These are phyloP conservation scores for Lanmaoa rubissima DNA, from an alignment of 768 basidiomycete species.

Conservation along the genomic window DNA sequence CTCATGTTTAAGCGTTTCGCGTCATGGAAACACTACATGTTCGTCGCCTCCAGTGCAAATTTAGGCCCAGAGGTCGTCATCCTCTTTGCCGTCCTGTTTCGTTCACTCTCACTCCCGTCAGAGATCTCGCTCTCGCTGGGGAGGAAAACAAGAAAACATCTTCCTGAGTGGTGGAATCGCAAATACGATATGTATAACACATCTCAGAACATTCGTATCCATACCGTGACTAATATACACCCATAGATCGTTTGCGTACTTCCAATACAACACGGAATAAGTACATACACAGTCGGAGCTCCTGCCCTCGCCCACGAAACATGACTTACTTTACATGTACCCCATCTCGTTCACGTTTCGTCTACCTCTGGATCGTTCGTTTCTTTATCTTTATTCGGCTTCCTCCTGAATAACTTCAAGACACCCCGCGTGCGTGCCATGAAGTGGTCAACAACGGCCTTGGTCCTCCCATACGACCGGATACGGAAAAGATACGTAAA, in stretches of 20 bases:
- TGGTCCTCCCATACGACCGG: constrained; percentile 23
- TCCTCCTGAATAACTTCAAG: not conserved
- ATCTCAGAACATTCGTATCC: too few relatives aligned
- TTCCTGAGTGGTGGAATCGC: too few relatives aligned
- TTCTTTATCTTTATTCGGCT: not conserved
- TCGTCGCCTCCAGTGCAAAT: not conserved
- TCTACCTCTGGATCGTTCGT: not conserved
- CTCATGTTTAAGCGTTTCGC: not conserved
- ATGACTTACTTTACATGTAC: not conserved
- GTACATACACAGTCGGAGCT: too few relatives aligned
- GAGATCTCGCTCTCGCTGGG: not conserved
- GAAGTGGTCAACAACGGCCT: not conserved
- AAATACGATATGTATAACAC: too few relatives aligned
- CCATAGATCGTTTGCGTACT: too few relatives aligned
- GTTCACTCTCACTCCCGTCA: not conserved
- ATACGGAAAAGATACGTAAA: constrained; percentile 62
- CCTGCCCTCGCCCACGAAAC: not conserved
- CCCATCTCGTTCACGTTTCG: not conserved
- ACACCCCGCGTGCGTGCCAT: not conserved
- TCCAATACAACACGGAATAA: not conserved
- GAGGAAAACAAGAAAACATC: not conserved
- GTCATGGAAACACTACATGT: not conserved
- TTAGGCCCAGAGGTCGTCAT: not conserved
- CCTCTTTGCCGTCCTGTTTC: not conserved
- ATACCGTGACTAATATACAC: too few relatives aligned